These are phyloP conservation scores for Trametopsis cervina DNA, from an alignment of 768 basidiomycete genomes.

Conservation along the genomic window DNA sequence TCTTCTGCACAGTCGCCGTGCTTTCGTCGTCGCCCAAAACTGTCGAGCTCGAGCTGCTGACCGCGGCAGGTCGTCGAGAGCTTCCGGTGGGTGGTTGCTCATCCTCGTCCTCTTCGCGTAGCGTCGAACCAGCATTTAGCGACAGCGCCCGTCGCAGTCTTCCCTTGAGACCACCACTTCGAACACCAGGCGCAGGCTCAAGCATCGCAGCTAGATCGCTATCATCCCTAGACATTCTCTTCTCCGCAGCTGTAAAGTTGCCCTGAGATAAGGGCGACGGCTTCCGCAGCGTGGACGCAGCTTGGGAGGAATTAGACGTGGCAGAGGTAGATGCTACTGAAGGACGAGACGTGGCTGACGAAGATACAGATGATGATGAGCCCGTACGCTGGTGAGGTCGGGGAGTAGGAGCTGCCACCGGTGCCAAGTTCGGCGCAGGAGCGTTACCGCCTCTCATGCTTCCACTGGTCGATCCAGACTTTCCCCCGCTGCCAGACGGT, in stretches of 20 bases:
- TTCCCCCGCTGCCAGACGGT: constrained; percentile 22
- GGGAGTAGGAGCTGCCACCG: constrained; percentile 20
- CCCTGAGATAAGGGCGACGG: constrained; percentile 71
- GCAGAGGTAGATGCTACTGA: constrained; percentile 28
- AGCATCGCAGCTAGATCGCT: constrained; percentile 57
- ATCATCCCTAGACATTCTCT: constrained; percentile 74
- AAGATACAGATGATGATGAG: constrained; percentile 39
- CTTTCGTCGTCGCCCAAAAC: constrained; percentile 25
- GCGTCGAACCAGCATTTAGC: constrained; percentile 49
- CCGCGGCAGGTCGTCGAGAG: constrained; percentile 1
- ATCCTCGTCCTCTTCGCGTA: constrained; percentile 54
- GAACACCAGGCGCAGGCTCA: constrained; percentile 35
- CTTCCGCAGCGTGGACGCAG: constrained; percentile 24
- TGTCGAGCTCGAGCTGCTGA: constrained; percentile 22
- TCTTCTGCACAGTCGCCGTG: constrained; percentile 41
- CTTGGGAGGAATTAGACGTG: constrained; percentile 23
- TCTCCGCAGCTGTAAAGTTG: constrained; percentile 54
- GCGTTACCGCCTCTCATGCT: constrained; percentile 12
- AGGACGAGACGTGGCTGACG: constrained; percentile 24
- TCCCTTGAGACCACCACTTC: constrained; percentile 70
- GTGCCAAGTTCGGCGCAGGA: constrained; percentile 16
- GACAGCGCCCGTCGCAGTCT: constrained; percentile 69
- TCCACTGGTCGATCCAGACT: constrained; percentile 16
- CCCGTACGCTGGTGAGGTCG: constrained; percentile 41
- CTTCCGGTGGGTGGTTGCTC: constrained; percentile 22